Base-by-base conservation (phyloP, 805 yeast species). In the Yarrowia porcina region DNA sequence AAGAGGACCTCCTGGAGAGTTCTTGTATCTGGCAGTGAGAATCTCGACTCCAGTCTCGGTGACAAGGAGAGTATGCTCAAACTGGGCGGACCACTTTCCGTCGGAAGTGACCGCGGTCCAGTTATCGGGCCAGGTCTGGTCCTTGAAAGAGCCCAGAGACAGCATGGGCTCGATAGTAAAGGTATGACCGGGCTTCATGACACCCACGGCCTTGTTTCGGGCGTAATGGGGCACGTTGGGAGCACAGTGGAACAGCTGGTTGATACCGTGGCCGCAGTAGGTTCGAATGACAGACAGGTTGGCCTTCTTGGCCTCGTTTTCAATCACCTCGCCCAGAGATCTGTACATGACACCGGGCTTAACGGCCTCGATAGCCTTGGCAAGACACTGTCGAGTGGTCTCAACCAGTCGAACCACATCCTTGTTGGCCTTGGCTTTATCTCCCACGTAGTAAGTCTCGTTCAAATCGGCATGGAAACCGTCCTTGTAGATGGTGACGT, bases 151-250 rank as follows among this genome's bases (percentile, higher is more conserved):
- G 9, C 99, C 99, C 67, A 85, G 78, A 72, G 90, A 88, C 68
- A 94, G 83, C 99, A 94, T 94, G 49, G 99, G 99, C 76, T 94
- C 99, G 64, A 94, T 90, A 21, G 99, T 94, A 79, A 94, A 94
- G 13, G 89, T 90, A 87, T 92, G 89, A 21, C 99, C 99, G 21
- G 97, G 93, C 73, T 90, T 90, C 78, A 94, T 92, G 47, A 90
- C 85, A 64, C 99, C 99, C 50, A 92, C 81, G 8, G 97, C 89
- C 77, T 93, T 93, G 77, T 92, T 94, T 69, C 85, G 87, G 21
- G 94, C 96, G 72, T 94, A 94, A 75, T 94, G 99, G 2, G 97
- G 97, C 62, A 94, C 83, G 68, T 86, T 89, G 38, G 99, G 99
- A 50, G 90, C 87, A 70, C 92, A 84, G 75, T 94, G 99, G 85